These are phyloP conservation scores for Aspergillus amoenus DNA, from an alignment of 2,329 filamentous ascomycete genomes.

Conservation along the genomic window DNA sequence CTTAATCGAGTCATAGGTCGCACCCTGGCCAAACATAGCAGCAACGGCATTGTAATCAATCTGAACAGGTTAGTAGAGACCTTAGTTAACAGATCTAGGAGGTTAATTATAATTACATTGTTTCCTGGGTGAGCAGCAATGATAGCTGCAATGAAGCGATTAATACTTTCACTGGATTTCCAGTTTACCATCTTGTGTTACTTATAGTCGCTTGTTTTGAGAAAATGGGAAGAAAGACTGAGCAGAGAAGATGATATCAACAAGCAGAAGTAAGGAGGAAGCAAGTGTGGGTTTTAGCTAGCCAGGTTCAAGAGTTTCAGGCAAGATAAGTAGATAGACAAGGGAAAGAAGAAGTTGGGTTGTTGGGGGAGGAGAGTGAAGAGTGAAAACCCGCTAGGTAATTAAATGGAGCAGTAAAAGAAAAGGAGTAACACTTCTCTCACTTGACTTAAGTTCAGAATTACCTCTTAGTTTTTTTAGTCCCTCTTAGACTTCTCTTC, in stretches of 20 bases:
- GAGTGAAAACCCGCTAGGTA: neutral
- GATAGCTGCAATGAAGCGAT: conserved; percentile 28
- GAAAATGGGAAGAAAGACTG: neutral
- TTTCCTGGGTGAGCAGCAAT: conserved; percentile 28
- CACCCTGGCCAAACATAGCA: conserved; percentile 44
- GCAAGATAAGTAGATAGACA: neutral
- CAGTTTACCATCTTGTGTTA: conserved; percentile 31
- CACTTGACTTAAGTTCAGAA: neutral
- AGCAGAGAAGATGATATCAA: too few relatives aligned
- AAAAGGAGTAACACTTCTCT: neutral
- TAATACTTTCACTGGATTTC: conserved; percentile 23
- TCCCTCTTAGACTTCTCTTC: neutral
- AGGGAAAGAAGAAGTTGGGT: neutral
- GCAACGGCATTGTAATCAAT: conserved; percentile 48
- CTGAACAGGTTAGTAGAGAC: conserved; percentile 28
- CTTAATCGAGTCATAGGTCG: conserved; percentile 51
- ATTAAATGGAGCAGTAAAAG: neutral
- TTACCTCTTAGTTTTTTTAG: neutral
- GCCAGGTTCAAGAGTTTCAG: too few relatives aligned
- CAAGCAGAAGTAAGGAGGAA: too few relatives aligned
- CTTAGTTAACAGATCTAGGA: neutral
- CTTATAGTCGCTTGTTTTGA: neutral
- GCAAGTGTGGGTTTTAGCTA: too few relatives aligned
- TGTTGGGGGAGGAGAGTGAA: neutral
- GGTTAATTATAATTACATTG: conserved; percentile 18